Base-by-base conservation (phyloP, 2,329 filamentous ascomycete species). In the Myriosclerotinia curreyana region DNA sequence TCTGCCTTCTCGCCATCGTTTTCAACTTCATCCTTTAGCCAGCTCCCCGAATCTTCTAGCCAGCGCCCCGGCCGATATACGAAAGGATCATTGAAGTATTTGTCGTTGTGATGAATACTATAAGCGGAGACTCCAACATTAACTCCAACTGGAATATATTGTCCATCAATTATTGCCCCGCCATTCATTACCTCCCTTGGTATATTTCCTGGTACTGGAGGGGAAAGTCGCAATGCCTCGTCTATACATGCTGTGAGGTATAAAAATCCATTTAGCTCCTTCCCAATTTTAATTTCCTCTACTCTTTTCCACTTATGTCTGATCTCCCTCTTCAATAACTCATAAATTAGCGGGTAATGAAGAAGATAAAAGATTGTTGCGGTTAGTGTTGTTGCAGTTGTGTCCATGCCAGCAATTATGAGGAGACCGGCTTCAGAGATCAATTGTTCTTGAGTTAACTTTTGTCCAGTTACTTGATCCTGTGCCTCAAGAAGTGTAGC, bases 221-320 rank as follows among this genome's bases (percentile, higher is more conserved):
- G 66, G 1, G 59, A 61, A 34, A 73, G 58, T 15, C 71, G 67
- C 64, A 74, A 61, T 11, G 64, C 54, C 60, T 74, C 71, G 14
- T 72, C 76, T 44, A 81, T 74, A 56, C 76, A 78, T 3, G 78
- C 79, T 8, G 72, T 71, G 1, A 82, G 75, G 66, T 78, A 81
- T 1, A 60, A 58, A 34, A 76, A 76, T 1, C 66, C 65, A 36
- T 70, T 74, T 0, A 80, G 67, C 7, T 52, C 42, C 5, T 64
- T 46, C 0, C 42, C 51, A 8, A 46, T 14, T n/a, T 34, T 5
- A 5, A 65, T 65, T 2, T 52, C 42, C n/a, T 42, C 51, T 4
- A 44, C 8, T 5, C n/a, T 17, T 1, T 17, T n/a, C 40, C 53
- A 65, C 5, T 0, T 40, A 2, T 36, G 20, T 9, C 31, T 42